Conservation (phyloP, 2,329 filamentous ascomycete genomes). For the Raffaelea arxii region DNA sequence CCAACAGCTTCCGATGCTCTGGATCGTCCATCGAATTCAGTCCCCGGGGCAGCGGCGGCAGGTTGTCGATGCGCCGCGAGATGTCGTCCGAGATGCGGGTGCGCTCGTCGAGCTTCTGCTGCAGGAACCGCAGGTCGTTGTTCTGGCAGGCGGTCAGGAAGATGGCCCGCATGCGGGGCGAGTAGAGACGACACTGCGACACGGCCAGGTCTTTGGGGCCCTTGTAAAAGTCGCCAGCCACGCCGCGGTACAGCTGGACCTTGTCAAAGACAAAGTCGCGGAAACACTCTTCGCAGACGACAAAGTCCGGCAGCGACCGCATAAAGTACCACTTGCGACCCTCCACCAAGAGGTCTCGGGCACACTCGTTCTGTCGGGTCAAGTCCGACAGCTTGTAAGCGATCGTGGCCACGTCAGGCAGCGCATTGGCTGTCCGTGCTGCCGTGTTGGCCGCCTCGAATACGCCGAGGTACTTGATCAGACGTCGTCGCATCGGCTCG, state of each 20-base stretch:
- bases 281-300: conserved; percentile 81
- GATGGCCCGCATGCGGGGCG: conserved; percentile 63
- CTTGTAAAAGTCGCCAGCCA: conserved; percentile 58
- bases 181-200: conserved; percentile 68
- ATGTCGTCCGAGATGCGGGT: conserved; percentile 51
- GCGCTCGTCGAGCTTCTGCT: conserved; percentile 45
- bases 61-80: conserved; percentile 35
- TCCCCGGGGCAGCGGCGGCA: conserved; percentile 9
- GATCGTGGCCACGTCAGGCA: conserved; percentile 51
- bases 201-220: conserved; percentile 44
- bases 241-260: conserved; percentile 32
- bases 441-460: conserved; percentile 48
- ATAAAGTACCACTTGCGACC: conserved; percentile 69
- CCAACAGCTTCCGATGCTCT: conserved; percentile 37
- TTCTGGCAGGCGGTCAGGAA: conserved; percentile 58
- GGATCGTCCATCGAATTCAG: conserved; percentile 24
- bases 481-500: conserved; percentile 38
- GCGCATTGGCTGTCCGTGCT: conserved; percentile 31
- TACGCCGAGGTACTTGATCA: conserved; percentile 50
- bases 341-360: conserved; percentile 50
- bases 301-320: conserved; percentile 64
- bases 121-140: conserved; percentile 57
- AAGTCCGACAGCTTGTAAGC: conserved; percentile 54
- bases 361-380: conserved; percentile 51
- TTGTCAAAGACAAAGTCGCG: conserved; percentile 67